phyloP scores from a whole-genome alignment of 106 monocot genomes.

The Phalaenopsis aphrodite region DNA sequence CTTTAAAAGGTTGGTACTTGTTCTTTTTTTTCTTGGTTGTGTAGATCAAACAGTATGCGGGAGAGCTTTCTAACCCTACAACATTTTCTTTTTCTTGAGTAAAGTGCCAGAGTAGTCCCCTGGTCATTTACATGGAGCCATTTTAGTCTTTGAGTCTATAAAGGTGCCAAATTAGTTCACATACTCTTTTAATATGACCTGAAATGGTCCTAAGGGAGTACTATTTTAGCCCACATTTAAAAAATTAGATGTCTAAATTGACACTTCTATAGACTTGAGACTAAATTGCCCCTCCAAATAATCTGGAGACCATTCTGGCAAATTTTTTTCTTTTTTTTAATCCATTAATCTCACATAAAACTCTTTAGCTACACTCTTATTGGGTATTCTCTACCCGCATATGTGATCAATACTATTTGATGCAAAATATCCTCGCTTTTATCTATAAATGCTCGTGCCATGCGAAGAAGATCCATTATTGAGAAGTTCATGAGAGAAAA shows the following conservation, averaged over 20 bases:
- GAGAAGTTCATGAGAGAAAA: neutral
- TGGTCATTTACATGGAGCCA: no score
- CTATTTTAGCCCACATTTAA: no score
- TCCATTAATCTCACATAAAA: neutral
- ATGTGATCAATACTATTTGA: neutral
- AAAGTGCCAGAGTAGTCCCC: no score
- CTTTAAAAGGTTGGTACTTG: constrained; percentile 68
- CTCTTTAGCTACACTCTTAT: neutral
- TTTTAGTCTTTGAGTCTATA: no score
- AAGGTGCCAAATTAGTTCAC: no score
- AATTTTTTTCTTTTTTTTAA: no score
- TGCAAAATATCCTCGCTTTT: neutral
- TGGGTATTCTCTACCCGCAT: neutral
- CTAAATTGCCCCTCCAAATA: no score
- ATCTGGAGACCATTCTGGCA: no score
- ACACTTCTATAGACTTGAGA: no score
- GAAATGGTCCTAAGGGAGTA: no score
- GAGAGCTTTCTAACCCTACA: neutral
- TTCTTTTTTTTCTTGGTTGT: neutral
- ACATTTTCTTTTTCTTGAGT: neutral
- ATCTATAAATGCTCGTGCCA: neutral
- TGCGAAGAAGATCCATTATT: neutral
- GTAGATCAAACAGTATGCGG: neutral
- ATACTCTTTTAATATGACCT: no score
- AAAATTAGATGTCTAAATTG: no score